A percentile compares a stretch with the other conserved stretches of the same genome.
Conservation (phyloP, 495 filamentous ascomycete species). For the Entonaema liquescens region DNA sequence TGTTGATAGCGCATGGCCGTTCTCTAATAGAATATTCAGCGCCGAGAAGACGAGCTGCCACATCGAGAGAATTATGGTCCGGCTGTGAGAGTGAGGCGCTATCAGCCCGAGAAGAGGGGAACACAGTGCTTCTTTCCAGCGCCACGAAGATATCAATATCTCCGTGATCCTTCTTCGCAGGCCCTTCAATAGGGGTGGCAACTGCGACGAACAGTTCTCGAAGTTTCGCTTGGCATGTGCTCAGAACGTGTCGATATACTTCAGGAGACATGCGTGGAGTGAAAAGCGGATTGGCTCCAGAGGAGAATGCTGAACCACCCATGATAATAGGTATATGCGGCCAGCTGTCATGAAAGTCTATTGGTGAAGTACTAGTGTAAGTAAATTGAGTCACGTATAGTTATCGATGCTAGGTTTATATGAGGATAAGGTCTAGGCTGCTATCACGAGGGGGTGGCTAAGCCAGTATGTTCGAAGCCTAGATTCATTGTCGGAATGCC, state of each 20-base stretch:
- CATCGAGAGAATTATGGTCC: not conserved
- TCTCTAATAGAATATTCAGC: slow-evolving; percentile 45
- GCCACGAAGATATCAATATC: slow-evolving; percentile 69
- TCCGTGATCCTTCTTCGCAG: slow-evolving; percentile 63
- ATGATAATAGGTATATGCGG: slow-evolving; percentile 46
- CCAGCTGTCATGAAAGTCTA: not conserved
- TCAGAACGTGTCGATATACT: slow-evolving; percentile 57
- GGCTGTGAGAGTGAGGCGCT: not conserved
- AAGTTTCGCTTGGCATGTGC: slow-evolving; percentile 52
- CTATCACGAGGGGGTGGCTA: not conserved
- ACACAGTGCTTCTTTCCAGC: slow-evolving; percentile 41
- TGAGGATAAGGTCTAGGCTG: not conserved
- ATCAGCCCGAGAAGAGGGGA: slow-evolving; percentile 13
- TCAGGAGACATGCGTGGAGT: slow-evolving; percentile 66
- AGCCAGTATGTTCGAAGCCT: not conserved
- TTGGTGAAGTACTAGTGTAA: not conserved
- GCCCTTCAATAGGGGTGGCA: slow-evolving; percentile 62
- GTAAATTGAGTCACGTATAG: not conserved
- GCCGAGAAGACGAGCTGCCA: slow-evolving; percentile 36
- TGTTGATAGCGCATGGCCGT: slow-evolving; percentile 43
- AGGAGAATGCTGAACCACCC: slow-evolving; percentile 67
- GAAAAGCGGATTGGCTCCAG: slow-evolving; percentile 50
- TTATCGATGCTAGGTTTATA: not conserved
- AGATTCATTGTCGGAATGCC: not conserved
- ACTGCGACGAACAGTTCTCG: slow-evolving; percentile 56